Evolutionary conservation across 2,329 filamentous ascomycete species (phyloP), one percentile per base, ranked within the genome.

Genomic region (Penicillium freii): DNA sequence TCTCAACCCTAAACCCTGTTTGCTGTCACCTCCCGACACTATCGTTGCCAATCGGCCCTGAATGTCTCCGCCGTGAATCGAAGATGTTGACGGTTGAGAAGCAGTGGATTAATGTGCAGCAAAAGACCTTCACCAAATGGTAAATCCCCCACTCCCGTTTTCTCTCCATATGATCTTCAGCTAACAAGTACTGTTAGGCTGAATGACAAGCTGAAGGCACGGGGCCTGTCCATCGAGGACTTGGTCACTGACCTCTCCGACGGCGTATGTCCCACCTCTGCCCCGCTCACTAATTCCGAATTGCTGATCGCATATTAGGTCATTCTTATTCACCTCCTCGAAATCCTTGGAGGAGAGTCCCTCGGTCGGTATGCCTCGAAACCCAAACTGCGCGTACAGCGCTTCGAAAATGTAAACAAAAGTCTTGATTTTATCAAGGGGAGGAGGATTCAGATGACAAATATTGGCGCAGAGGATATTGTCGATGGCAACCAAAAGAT

Each of bases 101-200:
- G 78, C 82, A 84, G 76, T 86, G 84, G 84, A 80, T 87, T 69
- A 84, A 82, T 72, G 92, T 96, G 77, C 93, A 97, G 81, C 89
- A 97, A 77, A 99, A 97, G 84, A 99, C 94, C 29, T 99, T 99
- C 77, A 96, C 92, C 58, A 99, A 97, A 90, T 99, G 94, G 89
- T 90, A 49, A 9, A 66, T 62, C 5, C 34, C 27, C n/a, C 21
- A 8, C 36, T 57, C 29, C 51, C 50, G 0, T 7, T 23, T 13
- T 48, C 31, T 51, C 34, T 44, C 29, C 23, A 43, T 27, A 23
- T 25, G 42, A 43, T 25, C 43, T 31, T 43, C 17, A 29, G 4
- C 43, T 60, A 31, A 58, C 42, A 33, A 19, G 13, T 9, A 39
- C 29, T 42, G 49, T 21, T 71, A 94, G 92, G 94, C 85, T 99